Conservation (phyloP, 805 yeast genomes). For the Monosporozyma yasuniensis region DNA sequence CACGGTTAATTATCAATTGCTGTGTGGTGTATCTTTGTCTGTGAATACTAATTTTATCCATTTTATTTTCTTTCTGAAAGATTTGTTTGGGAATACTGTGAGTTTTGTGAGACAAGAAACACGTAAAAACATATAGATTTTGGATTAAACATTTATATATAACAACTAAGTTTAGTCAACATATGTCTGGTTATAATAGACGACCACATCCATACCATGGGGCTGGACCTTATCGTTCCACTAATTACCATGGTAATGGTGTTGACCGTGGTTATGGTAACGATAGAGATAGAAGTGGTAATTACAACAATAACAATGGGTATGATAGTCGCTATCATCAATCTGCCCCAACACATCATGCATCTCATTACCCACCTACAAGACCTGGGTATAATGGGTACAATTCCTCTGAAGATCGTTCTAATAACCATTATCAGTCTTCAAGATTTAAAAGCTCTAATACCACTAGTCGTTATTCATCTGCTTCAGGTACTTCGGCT, state of each 20-base stretch:
- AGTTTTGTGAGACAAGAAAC: neutral
- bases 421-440: neutral
- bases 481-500: neutral
- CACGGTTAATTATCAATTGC: neutral
- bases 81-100: neutral
- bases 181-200: slow-evolving; percentile 10
- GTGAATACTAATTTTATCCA: neutral
- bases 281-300: neutral
- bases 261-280: neutral
- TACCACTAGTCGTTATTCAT: neutral
- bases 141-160: neutral
- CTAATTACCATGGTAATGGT: neutral
- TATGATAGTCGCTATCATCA: neutral
- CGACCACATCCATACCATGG: slow-evolving; percentile 1
- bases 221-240: neutral
- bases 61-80: neutral
- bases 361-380: neutral
- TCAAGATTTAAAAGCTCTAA: neutral
- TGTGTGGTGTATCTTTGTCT: neutral
- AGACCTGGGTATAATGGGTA: neutral
- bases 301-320: neutral
- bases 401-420: neutral
- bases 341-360: neutral
- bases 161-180: neutral
- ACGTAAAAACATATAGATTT: neutral